Evolutionary conservation across 2,329 filamentous ascomycete genomes (phyloP), one percentile per base, ranked within the genome.

Genomic region (Tolypocladium paradoxum): DNA sequence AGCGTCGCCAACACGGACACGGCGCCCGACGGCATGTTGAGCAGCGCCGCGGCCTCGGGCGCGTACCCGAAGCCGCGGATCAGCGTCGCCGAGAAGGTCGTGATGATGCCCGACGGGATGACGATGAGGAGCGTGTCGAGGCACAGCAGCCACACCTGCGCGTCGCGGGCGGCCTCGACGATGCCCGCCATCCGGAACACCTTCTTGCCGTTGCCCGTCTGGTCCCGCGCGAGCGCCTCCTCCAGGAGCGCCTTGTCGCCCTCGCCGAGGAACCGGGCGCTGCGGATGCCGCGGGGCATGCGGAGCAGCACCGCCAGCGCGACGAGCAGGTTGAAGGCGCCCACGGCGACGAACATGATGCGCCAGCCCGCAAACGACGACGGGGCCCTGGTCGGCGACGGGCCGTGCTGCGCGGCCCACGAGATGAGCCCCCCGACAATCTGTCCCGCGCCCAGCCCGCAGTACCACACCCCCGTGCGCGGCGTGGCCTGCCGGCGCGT

Each of bases 211-310:
- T 73, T 67, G n/a, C 71, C 70, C 1, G 68, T 68, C 43, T 68
- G 58, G 52, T 78, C 73, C 0, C 70, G 62, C 5, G 68, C 76
- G 36, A 89, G 73, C 61, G 83, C 86, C 55, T 76, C 78, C 3
- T 83, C 81, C 0, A 77, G 82, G 22, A 81, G 50, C 5, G 29
- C 14, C 51, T 58, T 63, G 20, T 64, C 63, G 36, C 52, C 36
- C 1, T 57, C 51, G 8, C 51, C 56, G 33, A 65, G 51, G 52
- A 61, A 64, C 34, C 34, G 53, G 43, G 62, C 62, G 20, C 50
- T 47, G 9, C 47, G 40, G 8, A 61, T 52, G 12, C 53, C 43
- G 52, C 76, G 69, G 0, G 77, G 77, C 11, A 81, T 69, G 24
- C 72, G 60, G 43, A 69, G 58, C 50, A 72, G 68, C 31, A 80